A percentile compares a stretch with the other conserved stretches of the same genome.
These are phyloP conservation scores for Galerina marginata DNA, from an alignment of 768 basidiomycete species.

Conservation along the genomic window DNA sequence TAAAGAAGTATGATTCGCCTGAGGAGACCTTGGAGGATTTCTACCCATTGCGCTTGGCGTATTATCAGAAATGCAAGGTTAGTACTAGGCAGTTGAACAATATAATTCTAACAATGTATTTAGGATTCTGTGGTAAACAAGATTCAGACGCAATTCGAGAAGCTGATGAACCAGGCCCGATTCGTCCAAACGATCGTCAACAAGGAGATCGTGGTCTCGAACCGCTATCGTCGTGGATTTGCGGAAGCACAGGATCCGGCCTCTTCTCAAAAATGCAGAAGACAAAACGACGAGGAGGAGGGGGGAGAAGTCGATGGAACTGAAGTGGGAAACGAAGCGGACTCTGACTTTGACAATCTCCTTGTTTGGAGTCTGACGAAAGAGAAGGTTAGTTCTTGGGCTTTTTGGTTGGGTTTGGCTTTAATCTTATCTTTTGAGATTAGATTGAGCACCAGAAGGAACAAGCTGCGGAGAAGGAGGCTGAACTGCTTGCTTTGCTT, in stretches of 20 bases:
- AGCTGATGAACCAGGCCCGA: slow-evolving; percentile 93
- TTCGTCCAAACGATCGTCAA: slow-evolving; percentile 97
- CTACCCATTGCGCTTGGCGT: slow-evolving; percentile 85
- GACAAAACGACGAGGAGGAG: slow-evolving; percentile 41
- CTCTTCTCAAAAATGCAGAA: slow-evolving; percentile 73
- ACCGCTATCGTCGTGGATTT: slow-evolving; percentile 86
- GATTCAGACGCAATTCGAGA: slow-evolving; percentile 81
- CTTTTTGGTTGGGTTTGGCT: neutral
- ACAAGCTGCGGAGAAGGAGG: slow-evolving; percentile 84
- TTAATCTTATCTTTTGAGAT: neutral
- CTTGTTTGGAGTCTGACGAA: slow-evolving; percentile 92
- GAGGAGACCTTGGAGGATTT: slow-evolving; percentile 95
- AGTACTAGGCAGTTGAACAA: slow-evolving; percentile 10
- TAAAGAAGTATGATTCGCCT: slow-evolving; percentile 88
- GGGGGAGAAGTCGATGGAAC: slow-evolving; percentile 57
- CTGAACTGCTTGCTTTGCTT: slow-evolving; percentile 78
- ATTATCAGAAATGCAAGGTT: slow-evolving; percentile 96
- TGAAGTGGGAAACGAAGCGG: slow-evolving; percentile 38
- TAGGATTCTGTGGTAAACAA: slow-evolving; percentile 88
- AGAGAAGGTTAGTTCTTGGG: slow-evolving; percentile 69
- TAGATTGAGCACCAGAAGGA: slow-evolving; percentile 85
- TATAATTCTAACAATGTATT: slow-evolving; percentile 15
- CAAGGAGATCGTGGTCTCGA: slow-evolving; percentile 79
- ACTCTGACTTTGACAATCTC: slow-evolving; percentile 87
- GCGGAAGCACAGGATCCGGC: slow-evolving; percentile 80